Evolutionary conservation across 805 yeast genomes (phyloP).

Genomic region (Komagataella pastoris): DNA sequence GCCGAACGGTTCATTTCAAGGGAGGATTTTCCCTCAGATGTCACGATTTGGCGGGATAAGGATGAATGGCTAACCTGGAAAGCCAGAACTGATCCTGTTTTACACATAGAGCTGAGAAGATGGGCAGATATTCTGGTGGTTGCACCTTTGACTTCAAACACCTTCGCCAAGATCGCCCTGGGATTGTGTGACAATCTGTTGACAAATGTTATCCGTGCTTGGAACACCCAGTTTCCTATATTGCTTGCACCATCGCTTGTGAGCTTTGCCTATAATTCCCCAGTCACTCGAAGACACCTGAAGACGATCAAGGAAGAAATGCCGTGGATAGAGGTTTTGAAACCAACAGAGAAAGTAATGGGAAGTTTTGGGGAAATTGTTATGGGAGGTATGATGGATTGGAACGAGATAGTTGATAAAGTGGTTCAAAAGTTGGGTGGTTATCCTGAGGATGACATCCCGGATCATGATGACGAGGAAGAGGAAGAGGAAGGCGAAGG

Average conservation of each 20-base stretch:
- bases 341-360: slow-evolving; percentile 46
- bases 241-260: slow-evolving; percentile 51
- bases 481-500: slow-evolving; percentile 23
- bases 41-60: slow-evolving; percentile 41
- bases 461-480: slow-evolving; percentile 30
- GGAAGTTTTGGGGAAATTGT: slow-evolving; percentile 48
- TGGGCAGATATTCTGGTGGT: slow-evolving; percentile 49
- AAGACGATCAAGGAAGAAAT: slow-evolving; percentile 41
- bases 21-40: slow-evolving; percentile 30
- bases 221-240: slow-evolving; percentile 47
- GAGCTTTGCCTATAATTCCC: slow-evolving; percentile 43
- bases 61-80: slow-evolving; percentile 48
- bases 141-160: slow-evolving; percentile 46
- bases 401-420: slow-evolving; percentile 46
- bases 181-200: slow-evolving; percentile 47
- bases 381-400: slow-evolving; percentile 60
- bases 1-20: slow-evolving; percentile 37
- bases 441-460: slow-evolving; percentile 35
- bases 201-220: slow-evolving; percentile 45
- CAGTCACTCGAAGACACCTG: slow-evolving; percentile 40
- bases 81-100: slow-evolving; percentile 41
- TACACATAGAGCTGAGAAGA: slow-evolving; percentile 44
- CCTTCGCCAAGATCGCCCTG: slow-evolving; percentile 39
- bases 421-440: slow-evolving; percentile 43
- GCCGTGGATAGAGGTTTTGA: slow-evolving; percentile 49